phyloP scores from a whole-genome alignment of 2,329 filamentous ascomycete genomes.

The Epichloe sp. region DNA sequence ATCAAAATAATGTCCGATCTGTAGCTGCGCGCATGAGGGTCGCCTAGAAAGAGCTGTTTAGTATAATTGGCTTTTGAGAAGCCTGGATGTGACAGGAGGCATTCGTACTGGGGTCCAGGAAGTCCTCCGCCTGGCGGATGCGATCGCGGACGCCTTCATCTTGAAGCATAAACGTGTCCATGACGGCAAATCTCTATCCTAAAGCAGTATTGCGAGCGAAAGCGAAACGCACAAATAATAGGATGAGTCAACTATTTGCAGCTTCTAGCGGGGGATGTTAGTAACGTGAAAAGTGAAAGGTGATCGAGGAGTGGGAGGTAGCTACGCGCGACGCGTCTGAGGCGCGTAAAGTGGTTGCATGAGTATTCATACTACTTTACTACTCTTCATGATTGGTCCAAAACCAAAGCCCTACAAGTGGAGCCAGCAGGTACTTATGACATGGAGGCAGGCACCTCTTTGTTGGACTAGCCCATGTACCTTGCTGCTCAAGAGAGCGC shows the following conservation, averaged over 20 bases:
- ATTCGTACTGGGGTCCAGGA: conserved; percentile 78
- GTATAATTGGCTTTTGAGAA: neutral
- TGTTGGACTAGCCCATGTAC: neutral
- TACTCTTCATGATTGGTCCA: no score
- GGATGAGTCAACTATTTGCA: no score
- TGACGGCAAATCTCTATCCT: conserved; percentile 20
- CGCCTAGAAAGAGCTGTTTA: conserved; percentile 22
- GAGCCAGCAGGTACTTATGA: neutral
- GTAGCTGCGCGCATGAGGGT: conserved; percentile 56
- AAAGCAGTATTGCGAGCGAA: neutral
- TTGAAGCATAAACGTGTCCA: conserved; percentile 64
- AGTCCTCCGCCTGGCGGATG: conserved; percentile 78
- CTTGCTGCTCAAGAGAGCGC: no score
- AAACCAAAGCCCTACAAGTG: no score
- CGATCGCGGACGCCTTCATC: conserved; percentile 78
- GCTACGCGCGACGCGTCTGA: conserved; percentile 1
- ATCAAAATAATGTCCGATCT: conserved; percentile 75
- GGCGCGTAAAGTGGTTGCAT: conserved; percentile 5
- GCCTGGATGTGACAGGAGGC: neutral
- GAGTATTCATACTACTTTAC: no score
- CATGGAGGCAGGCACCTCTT: neutral
- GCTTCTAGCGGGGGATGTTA: neutral
- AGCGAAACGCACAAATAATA: neutral
- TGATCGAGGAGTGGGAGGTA: neutral
- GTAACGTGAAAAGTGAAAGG: neutral